Evolutionary conservation across 1,284 basidiomycete species (phyloP).

Genomic region (Puccinia brachypodii): DNA sequence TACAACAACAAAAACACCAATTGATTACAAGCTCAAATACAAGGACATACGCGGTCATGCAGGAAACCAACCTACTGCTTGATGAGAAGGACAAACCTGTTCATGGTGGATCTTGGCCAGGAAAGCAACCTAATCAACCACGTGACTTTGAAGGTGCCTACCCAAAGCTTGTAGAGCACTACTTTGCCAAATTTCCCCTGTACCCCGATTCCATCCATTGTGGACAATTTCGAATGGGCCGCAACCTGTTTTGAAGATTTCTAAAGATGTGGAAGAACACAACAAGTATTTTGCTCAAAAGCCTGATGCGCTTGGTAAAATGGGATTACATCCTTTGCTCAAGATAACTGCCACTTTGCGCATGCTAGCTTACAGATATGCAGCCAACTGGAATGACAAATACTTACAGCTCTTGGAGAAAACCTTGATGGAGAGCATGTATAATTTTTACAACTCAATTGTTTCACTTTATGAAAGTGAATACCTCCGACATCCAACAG

Average conservation of each 20-base stretch:
- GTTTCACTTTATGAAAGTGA: neutral
- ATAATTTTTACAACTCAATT: neutral
- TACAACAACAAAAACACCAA: neutral
- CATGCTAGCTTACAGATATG: slow-evolving; percentile 4
- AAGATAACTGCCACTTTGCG: slow-evolving; percentile 9
- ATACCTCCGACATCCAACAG: slow-evolving; percentile 1
- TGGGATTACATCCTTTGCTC: neutral
- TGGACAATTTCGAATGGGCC: slow-evolving; percentile 8
- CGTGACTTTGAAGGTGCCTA: slow-evolving; percentile 14
- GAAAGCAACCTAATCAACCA: neutral
- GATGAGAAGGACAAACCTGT: neutral
- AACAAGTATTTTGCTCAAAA: neutral
- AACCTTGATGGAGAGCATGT: neutral
- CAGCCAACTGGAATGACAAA: neutral
- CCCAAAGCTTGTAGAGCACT: neutral
- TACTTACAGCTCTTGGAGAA: slow-evolving; percentile 6
- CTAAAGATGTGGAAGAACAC: slow-evolving; percentile 37
- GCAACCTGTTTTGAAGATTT: slow-evolving; percentile 5
- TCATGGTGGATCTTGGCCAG: neutral
- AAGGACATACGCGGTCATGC: neutral
- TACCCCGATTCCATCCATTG: neutral
- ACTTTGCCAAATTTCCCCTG: neutral
- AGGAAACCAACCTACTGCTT: neutral
- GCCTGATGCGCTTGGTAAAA: neutral
- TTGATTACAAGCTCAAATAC: slow-evolving; percentile 7